Percentiles rank a stretch among this genome's conserved stretches.
Evolutionary conservation across 2,329 filamentous ascomycete species (phyloP).

Genomic region (Aspergillus pseudoviridinutans): DNA sequence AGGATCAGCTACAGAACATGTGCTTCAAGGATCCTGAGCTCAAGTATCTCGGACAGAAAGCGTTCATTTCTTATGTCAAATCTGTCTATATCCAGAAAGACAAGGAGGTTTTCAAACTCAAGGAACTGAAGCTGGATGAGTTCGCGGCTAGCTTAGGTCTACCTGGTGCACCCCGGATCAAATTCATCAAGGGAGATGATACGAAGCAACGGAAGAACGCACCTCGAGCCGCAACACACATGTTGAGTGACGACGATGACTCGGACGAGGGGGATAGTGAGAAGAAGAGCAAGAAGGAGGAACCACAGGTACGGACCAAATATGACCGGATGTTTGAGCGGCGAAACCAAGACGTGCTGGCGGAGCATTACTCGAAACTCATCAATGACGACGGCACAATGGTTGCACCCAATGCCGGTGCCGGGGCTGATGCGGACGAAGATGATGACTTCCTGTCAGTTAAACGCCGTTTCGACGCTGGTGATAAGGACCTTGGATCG

Average conservation of each 20-base stretch:
- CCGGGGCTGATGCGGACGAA: conserved; percentile 57
- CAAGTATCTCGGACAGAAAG: conserved; percentile 94
- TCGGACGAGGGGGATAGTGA: conserved; percentile 44
- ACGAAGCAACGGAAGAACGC: conserved; percentile 85
- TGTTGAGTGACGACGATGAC: conserved; percentile 59
- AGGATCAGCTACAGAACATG: conserved; percentile 84
- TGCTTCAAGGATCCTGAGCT: conserved; percentile 92
- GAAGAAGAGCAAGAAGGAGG: conserved; percentile 57
- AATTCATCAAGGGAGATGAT: conserved; percentile 86
- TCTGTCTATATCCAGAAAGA: conserved; percentile 86
- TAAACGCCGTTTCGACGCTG: conserved; percentile 77
- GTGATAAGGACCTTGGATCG: conserved; percentile 52
- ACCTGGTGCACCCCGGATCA: conserved; percentile 87
- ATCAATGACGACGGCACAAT: conserved; percentile 58
- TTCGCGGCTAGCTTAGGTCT: conserved; percentile 83
- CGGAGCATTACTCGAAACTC: conserved; percentile 88
- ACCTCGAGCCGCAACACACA: conserved; percentile 59
- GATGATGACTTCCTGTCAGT: conserved; percentile 82
- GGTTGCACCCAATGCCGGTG: conserved; percentile 32
- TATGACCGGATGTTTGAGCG: conserved; percentile 98
- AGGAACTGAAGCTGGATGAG: conserved; percentile 77
- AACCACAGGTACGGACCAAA: conserved; percentile 72
- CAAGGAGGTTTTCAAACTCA: conserved; percentile 84
- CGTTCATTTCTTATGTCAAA: conserved; percentile 84
- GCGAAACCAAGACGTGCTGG: conserved; percentile 90